Conservation (phyloP, 2,329 filamentous ascomycete genomes). For the Colletotrichum cereale region DNA sequence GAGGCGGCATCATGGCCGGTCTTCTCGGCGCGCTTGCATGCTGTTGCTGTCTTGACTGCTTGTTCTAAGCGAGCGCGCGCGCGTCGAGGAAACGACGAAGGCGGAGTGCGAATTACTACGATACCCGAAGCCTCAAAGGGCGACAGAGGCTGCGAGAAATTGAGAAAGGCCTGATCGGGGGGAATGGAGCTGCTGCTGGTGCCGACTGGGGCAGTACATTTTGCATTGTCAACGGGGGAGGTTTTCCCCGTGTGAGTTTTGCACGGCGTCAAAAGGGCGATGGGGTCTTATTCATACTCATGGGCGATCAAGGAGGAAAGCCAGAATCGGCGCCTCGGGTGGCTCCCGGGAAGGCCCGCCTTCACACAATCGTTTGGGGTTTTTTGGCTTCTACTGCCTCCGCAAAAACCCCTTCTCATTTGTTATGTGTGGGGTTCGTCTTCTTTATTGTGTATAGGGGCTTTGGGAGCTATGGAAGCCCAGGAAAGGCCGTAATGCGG, state of each 20-base stretch:
- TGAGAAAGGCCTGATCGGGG: background rate
- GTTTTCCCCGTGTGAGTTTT: background rate
- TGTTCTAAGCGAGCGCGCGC: constrained; percentile 59
- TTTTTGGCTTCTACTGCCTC: background rate
- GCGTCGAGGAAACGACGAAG: background rate
- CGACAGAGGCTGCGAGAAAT: background rate
- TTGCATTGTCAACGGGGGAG: background rate
- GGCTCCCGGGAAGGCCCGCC: background rate
- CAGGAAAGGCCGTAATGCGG: background rate
- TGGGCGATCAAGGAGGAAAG: background rate
- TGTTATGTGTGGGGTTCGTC: background rate
- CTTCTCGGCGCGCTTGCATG: constrained; percentile 66
- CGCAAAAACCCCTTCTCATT: background rate
- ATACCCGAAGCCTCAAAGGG: constrained; percentile 27
- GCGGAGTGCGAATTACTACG: background rate
- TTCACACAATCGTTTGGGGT: too few relatives aligned
- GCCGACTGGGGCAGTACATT: background rate
- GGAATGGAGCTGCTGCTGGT: too few relatives aligned
- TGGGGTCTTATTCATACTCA: background rate
- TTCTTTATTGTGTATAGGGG: background rate
- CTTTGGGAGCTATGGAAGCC: background rate
- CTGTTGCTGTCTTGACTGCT: constrained; percentile 69
- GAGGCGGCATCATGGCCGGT: constrained; percentile 56
- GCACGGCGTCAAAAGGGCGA: background rate
- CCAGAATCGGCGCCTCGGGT: background rate